These are phyloP conservation scores for Solanum phureja DNA, from an alignment of 257 asterid genomes.

Conservation along the genomic window DNA sequence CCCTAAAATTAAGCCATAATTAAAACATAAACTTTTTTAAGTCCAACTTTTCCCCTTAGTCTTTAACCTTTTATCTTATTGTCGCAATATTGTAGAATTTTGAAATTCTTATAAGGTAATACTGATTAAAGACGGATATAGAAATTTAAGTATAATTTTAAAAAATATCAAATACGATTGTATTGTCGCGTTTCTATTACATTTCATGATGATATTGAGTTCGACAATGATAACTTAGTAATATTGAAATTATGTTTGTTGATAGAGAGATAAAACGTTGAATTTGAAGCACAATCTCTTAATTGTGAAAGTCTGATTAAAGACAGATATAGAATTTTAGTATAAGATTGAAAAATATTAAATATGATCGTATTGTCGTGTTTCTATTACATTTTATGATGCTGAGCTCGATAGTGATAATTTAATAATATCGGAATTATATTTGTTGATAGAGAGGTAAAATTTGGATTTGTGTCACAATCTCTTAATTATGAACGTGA, in stretches of 20 bases:
- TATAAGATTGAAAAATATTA: background rate
- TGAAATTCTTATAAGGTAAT: background rate
- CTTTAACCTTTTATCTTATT: background rate
- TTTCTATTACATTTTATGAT: background rate
- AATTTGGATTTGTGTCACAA: background rate
- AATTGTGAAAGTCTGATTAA: background rate
- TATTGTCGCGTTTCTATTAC: rapidly evolving
- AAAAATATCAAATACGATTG: background rate
- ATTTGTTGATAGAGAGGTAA: background rate
- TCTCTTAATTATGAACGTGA: constrained; percentile 13
- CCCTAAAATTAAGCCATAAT: background rate
- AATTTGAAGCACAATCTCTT: constrained; percentile 2
- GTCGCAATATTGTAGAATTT: background rate
- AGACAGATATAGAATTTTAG: background rate
- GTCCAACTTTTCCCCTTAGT: background rate
- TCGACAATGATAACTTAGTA: background rate
- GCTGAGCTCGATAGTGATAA: background rate
- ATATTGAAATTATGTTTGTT: background rate
- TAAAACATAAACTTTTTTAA: background rate
- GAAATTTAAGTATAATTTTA: background rate
- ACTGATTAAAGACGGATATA: background rate
- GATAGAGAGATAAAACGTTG: background rate
- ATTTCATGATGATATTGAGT: background rate
- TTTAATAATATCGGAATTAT: background rate
- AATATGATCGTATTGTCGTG: rapidly evolving